phyloP scores from a whole-genome alignment of 306 rosid genomes.

The Cercis canadensis region DNA sequence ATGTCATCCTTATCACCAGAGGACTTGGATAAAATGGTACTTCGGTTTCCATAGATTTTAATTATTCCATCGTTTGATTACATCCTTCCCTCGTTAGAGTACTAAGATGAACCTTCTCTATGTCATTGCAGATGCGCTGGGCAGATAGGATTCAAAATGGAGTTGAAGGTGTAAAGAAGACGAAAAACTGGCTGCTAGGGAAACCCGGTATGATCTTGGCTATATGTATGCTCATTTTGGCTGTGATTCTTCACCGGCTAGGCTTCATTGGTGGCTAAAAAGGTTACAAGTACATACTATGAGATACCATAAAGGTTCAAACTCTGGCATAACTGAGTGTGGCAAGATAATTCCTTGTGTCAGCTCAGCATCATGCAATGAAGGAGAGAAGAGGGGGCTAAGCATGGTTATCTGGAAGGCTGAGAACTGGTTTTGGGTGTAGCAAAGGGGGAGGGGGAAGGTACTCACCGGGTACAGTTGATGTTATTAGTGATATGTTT shows the following conservation, averaged over 20 bases:
- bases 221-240: slow-evolving; percentile 81
- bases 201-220: slow-evolving; percentile 81
- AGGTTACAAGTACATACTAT: slow-evolving; percentile 1
- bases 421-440: neutral
- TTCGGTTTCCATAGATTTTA: neutral
- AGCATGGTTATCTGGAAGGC: slow-evolving; percentile 29
- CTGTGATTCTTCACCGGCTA: slow-evolving; percentile 76
- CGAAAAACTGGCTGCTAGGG: slow-evolving; percentile 89
- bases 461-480: neutral
- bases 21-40: slow-evolving; percentile 88
- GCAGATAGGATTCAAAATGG: slow-evolving; percentile 87
- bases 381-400: slow-evolving; percentile 27
- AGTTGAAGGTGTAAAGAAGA: slow-evolving; percentile 77
- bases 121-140: slow-evolving; percentile 84
- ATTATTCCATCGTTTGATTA: too few relatives aligned
- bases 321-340: slow-evolving; percentile 19
- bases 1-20: slow-evolving; percentile 90
- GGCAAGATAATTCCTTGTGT: slow-evolving; percentile 20
- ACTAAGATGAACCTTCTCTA: slow-evolving; percentile 27
- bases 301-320: slow-evolving; percentile 28
- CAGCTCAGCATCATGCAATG: slow-evolving; percentile 24
- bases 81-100: neutral
- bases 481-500: neutral
- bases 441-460: neutral
- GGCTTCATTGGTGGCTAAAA: slow-evolving; percentile 89